phyloP scores from a whole-genome alignment of 352 stramenopile genomes.

The Globisporangium camurandrum region DNA sequence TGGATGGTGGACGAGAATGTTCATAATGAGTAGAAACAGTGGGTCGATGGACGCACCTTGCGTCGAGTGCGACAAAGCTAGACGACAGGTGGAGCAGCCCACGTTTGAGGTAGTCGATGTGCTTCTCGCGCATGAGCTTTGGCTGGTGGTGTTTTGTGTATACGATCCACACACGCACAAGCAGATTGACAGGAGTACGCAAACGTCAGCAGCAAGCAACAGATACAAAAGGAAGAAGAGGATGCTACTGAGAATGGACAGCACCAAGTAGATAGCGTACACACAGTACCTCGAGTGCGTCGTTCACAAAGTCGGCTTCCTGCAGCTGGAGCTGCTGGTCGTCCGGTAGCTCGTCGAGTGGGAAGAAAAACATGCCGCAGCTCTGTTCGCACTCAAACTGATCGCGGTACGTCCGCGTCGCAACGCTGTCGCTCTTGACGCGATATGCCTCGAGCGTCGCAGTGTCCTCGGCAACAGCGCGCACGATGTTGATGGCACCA shows the following conservation, averaged over 20 bases:
- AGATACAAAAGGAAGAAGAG: neutral
- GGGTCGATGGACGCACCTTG: slow-evolving; percentile 26
- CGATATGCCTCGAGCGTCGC: slow-evolving; percentile 34
- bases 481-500: neutral
- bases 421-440: slow-evolving; percentile 41
- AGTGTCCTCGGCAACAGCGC: slow-evolving; percentile 3
- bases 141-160: no score
- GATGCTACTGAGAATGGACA: neutral
- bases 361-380: slow-evolving; percentile 90
- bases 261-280: neutral
- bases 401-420: slow-evolving; percentile 47
- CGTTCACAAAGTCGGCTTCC: slow-evolving; percentile 73
- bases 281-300: slow-evolving; percentile 26
- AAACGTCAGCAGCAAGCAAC: no score
- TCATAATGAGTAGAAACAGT: neutral
- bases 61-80: slow-evolving; percentile 90
- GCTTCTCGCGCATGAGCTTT: slow-evolving; percentile 78
- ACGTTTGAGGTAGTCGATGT: slow-evolving; percentile 67
- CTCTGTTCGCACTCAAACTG: slow-evolving; percentile 88
- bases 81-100: slow-evolving; percentile 59
- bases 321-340: slow-evolving; percentile 83
- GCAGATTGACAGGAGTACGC: no score
- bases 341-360: slow-evolving; percentile 61
- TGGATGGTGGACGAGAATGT: neutral
- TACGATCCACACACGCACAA: no score